Conservation (phyloP, 2,329 filamentous ascomycete genomes). For the Phialophora tarda region DNA sequence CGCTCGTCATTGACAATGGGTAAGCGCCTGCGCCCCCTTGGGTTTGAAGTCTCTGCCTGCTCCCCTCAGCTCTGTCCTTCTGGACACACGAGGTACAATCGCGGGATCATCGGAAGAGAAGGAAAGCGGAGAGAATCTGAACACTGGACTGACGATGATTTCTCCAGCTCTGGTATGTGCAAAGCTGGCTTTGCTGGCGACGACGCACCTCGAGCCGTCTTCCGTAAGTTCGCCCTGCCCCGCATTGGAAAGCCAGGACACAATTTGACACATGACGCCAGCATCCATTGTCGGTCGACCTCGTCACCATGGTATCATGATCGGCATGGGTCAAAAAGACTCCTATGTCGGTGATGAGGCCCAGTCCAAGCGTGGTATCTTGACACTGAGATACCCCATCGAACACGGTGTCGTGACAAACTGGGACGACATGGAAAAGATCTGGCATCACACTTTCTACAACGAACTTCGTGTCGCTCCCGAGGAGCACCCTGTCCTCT, state of each 20-base stretch:
- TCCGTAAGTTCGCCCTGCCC: constrained; percentile 76
- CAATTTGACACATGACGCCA: constrained; percentile 48
- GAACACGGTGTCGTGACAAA: constrained; percentile 99
- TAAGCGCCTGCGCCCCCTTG: constrained; percentile 64
- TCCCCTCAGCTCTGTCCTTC: constrained; percentile 7
- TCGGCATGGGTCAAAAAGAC: constrained; percentile 99
- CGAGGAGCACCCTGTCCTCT: constrained; percentile 98
- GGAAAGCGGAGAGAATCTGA: constrained; percentile 11
- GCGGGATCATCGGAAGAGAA: constrained; percentile 29
- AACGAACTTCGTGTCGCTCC: constrained; percentile 99
- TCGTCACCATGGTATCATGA: constrained; percentile 99
- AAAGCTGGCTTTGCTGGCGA: constrained; percentile 99
- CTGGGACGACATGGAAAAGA: constrained; percentile 99
- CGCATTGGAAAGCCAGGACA: constrained; percentile 19
- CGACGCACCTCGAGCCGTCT: constrained; percentile 99
- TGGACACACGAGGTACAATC: constrained; percentile 10
- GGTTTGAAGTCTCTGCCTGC: constrained; percentile 22
- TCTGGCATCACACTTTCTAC: constrained; percentile 99
- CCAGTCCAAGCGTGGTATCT: constrained; percentile 99
- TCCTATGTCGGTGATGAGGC: constrained; percentile 99
- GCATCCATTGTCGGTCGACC: constrained; percentile 99
- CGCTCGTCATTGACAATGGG: constrained; percentile 99
- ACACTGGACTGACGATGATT: constrained; percentile 38
- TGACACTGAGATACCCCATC: constrained; percentile 98
- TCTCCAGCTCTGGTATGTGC: constrained; percentile 97